Conservation (phyloP, 2,329 filamentous ascomycete species). For the Penicillium verrucosum region DNA sequence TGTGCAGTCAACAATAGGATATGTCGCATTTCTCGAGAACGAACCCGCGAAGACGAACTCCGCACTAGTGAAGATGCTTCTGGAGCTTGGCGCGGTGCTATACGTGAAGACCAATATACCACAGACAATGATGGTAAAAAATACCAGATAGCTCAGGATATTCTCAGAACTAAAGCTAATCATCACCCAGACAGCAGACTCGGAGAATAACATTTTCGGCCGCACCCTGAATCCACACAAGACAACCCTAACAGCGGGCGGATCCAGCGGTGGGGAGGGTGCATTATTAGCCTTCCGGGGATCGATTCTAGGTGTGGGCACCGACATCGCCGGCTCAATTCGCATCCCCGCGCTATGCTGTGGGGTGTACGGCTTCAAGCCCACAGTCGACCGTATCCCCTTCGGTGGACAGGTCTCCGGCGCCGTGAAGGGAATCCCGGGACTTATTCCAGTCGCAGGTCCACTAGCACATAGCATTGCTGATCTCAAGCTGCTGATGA, state of each 20-base stretch:
- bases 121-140: constrained; percentile 31
- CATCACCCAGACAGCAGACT: constrained; percentile 22
- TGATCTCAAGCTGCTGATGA: constrained; percentile 35
- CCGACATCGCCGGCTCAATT: constrained; percentile 38
- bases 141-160: not conserved
- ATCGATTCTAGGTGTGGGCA: constrained; percentile 36
- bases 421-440: constrained; percentile 16
- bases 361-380: constrained; percentile 38
- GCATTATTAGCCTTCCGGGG: constrained; percentile 37
- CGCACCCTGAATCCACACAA: constrained; percentile 32
- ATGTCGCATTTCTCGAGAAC: constrained; percentile 22
- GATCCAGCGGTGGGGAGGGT: constrained; percentile 36
- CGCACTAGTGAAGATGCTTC: constrained; percentile 23
- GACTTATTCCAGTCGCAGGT: constrained; percentile 18
- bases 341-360: constrained; percentile 38
- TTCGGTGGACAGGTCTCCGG: constrained; percentile 27
- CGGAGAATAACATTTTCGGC: constrained; percentile 31
- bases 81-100: constrained; percentile 29
- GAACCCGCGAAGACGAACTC: constrained; percentile 20
- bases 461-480: constrained; percentile 20
- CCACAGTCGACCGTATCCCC: constrained; percentile 31
- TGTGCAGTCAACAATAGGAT: constrained; percentile 23
- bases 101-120: constrained; percentile 37
- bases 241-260: constrained; percentile 26
- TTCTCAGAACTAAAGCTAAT: not conserved